Evolutionary conservation across 352 stramenopile genomes (phyloP), one percentile per base, ranked within the genome.

Genomic region (Poterioochromonas sp.): DNA sequence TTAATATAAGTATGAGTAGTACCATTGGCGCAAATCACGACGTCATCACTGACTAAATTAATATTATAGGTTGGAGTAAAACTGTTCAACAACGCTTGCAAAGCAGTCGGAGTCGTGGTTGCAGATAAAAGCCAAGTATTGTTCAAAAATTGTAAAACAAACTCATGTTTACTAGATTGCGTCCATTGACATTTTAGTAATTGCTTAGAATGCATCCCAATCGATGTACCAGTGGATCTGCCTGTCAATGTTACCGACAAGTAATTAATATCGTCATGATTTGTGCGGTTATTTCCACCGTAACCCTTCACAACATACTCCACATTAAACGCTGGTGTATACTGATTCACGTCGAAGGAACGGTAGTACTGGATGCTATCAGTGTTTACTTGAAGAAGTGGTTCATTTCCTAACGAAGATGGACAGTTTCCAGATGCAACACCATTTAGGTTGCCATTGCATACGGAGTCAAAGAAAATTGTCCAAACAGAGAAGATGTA

Each of bases 121-220:
- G 34, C 39, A 58, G 71, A 5, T 11, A 76, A 29, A 49, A 37
- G 15, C 8, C 11, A 5, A 22, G 69, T 47, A 34, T 44, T 47
- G 35, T 78, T 78, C 49, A 65, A 69, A 39, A 78, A 78, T 29
- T 78, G 43, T 11, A 78, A 26, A 29, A 5, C 20, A 39, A 69
- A 51, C 11, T 3, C 18, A 29, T 1, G 37, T 12, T 18, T 74
- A 3, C 2, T 32, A 29, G 34, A 47, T 15, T 58, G 2, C 18
- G n/a, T 5, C 5, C 39, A 8, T 15, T 80, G 63, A 76, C 88
- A 92, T 11, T 68, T 80, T 20, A 92, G 53, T 70, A 79, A 68
- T 69, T 89, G 86, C 32, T 86, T 80, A 69, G 90, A 85, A 40
- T 82, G 68, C 77, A 88, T 86, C 49, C 80, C 85, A 82, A 91